phyloP scores from a whole-genome alignment of 495 filamentous ascomycete genomes.

The Friedmanniomyces endolithicus region DNA sequence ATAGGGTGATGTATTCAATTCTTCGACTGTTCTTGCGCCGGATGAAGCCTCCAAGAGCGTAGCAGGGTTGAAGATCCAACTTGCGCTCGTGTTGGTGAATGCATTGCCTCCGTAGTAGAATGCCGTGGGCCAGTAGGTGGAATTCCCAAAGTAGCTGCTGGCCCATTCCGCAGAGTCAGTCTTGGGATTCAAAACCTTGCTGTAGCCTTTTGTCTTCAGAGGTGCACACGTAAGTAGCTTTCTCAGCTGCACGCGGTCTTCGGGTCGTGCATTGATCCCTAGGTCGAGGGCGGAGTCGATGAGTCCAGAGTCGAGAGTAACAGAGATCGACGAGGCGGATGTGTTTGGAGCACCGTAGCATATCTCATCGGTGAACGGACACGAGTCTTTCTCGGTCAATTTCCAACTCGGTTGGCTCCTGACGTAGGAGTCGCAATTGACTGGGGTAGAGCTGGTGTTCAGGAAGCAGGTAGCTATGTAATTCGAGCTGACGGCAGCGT shows the following conservation, averaged over 20 bases:
- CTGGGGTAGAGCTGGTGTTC: not conserved
- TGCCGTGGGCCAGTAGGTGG: not conserved
- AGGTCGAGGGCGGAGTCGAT: not conserved
- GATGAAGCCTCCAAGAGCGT: not conserved
- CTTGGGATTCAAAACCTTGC: not conserved
- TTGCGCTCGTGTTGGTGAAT: not conserved
- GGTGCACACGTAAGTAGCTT: not conserved
- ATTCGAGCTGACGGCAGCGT: not conserved
- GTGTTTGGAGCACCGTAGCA: not conserved
- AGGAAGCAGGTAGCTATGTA: not conserved
- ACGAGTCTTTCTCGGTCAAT: not conserved
- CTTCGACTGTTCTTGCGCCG: no score
- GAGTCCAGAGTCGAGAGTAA: not conserved
- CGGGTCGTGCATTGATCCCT: not conserved
- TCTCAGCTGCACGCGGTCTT: not conserved
- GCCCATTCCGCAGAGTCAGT: not conserved
- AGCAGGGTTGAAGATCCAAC: not conserved
- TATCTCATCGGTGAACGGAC: not conserved
- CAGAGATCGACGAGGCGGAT: not conserved
- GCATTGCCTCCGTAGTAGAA: not conserved
- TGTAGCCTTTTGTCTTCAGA: not conserved
- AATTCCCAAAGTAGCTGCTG: not conserved
- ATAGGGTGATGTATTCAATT: no score
- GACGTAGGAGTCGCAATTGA: not conserved
- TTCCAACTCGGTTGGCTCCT: not conserved